Conservation (phyloP, 2,329 filamentous ascomycete species). For the Exophiala oligosperma region DNA sequence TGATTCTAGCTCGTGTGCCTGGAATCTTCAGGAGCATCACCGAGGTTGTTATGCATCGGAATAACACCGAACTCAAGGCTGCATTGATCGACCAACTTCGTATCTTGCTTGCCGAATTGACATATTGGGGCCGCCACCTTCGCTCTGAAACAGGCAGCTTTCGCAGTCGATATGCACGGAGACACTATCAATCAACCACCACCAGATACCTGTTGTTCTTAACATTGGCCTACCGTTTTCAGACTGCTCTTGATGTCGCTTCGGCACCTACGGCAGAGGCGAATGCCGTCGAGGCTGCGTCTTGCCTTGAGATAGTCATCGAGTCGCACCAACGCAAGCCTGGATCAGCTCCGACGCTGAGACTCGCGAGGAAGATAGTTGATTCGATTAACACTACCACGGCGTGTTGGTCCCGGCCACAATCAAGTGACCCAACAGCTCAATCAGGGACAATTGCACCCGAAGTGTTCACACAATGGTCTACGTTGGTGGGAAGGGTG, state of each 20-base stretch:
- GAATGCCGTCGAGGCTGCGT: slow-evolving; percentile 3
- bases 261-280: slow-evolving; percentile 1
- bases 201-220: slow-evolving; percentile 10
- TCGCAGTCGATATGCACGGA: not conserved
- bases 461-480: not conserved
- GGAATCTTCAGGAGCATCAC: slow-evolving; percentile 13
- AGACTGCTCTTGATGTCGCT: slow-evolving; percentile 6
- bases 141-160: slow-evolving; percentile 4
- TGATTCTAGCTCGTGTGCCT: slow-evolving; percentile 5
- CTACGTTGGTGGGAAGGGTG: not conserved
- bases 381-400: slow-evolving; percentile 6
- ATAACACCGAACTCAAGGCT: not conserved
- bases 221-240: slow-evolving; percentile 11
- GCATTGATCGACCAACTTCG: slow-evolving; percentile 1
- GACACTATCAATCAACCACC: not conserved
- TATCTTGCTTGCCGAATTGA: slow-evolving; percentile 2
- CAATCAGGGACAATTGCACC: not conserved
- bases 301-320: slow-evolving; percentile 1
- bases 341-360: slow-evolving; percentile 3
- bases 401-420: slow-evolving; percentile 4
- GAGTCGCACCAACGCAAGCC: not conserved
- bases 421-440: not conserved
- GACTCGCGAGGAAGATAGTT: slow-evolving; percentile 4
- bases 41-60: slow-evolving; percentile 1
- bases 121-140: slow-evolving; percentile 5